Conservation (phyloP, 2,329 filamentous ascomycete genomes). For the Aspergillus fructus region DNA sequence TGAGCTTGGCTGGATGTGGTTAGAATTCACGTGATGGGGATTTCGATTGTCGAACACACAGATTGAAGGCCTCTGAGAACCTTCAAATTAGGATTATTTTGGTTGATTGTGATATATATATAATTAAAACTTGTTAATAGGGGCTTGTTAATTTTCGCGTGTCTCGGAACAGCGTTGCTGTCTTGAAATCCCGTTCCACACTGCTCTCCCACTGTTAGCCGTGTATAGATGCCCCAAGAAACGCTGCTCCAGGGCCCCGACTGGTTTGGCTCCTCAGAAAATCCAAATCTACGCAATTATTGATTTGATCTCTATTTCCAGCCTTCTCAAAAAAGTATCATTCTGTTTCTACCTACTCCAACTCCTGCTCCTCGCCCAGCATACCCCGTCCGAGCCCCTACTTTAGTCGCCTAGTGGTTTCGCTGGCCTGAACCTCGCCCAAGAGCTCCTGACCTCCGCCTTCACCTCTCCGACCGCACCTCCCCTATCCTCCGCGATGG, state of each 20-base stretch:
- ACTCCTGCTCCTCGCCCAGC: neutral
- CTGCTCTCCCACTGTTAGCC: neutral
- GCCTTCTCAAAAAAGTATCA: neutral
- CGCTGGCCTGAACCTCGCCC: slow-evolving; percentile 22
- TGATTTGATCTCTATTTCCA: neutral
- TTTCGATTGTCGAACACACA: neutral
- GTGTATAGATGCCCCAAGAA: slow-evolving; percentile 6
- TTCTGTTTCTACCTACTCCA: neutral
- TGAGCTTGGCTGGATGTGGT: neutral
- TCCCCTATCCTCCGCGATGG: slow-evolving; percentile 62
- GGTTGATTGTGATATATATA: neutral
- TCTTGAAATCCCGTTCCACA: neutral
- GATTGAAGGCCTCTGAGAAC: neutral
- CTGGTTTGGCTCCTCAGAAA: neutral
- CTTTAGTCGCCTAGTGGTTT: slow-evolving; percentile 20
- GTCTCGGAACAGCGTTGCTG: neutral
- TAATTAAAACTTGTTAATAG: neutral
- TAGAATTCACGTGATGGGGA: neutral
- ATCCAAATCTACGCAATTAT: neutral
- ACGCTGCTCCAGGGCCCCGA: neutral
- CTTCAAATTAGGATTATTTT: neutral
- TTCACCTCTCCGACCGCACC: slow-evolving; percentile 10
- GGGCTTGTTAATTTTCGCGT: neutral
- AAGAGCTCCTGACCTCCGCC: slow-evolving; percentile 17
- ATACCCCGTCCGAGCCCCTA: neutral